These are phyloP conservation scores for Aspergillus ochraceus DNA, from an alignment of 2,329 filamentous ascomycete species.

Conservation along the genomic window DNA sequence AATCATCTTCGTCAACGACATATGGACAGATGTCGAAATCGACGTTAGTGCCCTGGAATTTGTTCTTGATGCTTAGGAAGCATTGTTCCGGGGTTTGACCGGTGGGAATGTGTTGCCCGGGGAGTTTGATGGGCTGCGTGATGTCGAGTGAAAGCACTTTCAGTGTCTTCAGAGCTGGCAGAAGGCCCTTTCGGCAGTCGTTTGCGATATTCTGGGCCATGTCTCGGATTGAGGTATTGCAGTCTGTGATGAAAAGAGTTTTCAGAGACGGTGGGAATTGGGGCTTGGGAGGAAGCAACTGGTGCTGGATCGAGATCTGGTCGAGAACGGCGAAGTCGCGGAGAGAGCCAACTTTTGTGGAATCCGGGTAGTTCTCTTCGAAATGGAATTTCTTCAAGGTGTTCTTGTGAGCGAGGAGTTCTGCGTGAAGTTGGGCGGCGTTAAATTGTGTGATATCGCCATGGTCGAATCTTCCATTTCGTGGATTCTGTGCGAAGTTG, in stretches of 20 bases:
- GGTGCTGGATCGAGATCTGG: slow-evolving; percentile 16
- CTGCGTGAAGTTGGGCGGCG: slow-evolving; percentile 15
- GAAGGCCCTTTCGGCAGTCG: slow-evolving; percentile 19
- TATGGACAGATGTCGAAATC: slow-evolving; percentile 17
- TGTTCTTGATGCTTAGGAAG: slow-evolving; percentile 10
- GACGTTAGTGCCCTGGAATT: slow-evolving; percentile 21
- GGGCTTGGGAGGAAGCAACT: slow-evolving; percentile 22
- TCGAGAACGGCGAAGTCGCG: slow-evolving; percentile 21
- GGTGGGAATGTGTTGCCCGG: slow-evolving; percentile 15
- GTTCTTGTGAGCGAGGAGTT: slow-evolving; percentile 20
- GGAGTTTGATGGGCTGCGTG: slow-evolving; percentile 15
- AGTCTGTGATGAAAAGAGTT: slow-evolving; percentile 20
- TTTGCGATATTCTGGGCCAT: slow-evolving; percentile 19
- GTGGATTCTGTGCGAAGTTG: slow-evolving; percentile 9
- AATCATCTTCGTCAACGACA: neutral
- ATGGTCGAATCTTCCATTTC: neutral
- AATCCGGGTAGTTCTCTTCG: neutral
- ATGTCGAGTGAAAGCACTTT: slow-evolving; percentile 20
- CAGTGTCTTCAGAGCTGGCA: slow-evolving; percentile 18
- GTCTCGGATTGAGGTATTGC: slow-evolving; percentile 21
- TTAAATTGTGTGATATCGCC: slow-evolving; percentile 14
- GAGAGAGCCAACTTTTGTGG: slow-evolving; percentile 20
- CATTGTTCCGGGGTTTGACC: slow-evolving; percentile 19
- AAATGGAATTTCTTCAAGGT: slow-evolving; percentile 17
- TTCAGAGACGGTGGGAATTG: slow-evolving; percentile 18